phyloP scores from a whole-genome alignment of 2,329 filamentous ascomycete genomes.

The Arthroderma sp. region DNA sequence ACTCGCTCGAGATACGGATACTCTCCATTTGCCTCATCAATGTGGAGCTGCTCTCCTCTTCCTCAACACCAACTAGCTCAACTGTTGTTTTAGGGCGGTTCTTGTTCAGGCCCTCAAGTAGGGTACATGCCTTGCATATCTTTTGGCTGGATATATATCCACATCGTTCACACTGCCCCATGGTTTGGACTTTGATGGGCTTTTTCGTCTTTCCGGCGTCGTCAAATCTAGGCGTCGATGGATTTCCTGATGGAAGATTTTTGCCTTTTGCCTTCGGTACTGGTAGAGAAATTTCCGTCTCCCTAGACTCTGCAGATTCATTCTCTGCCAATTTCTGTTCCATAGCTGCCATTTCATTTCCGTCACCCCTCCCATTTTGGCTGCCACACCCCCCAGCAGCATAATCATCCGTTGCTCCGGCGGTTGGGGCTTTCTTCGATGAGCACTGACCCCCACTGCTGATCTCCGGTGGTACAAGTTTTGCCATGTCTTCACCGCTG shows the following conservation, averaged over 20 bases:
- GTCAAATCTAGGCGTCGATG: constrained; percentile 13
- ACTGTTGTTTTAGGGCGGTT: constrained; percentile 37
- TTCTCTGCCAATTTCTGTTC: constrained; percentile 58
- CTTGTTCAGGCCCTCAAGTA: constrained; percentile 85
- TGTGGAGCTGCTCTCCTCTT: constrained; percentile 40
- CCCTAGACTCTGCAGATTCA: constrained; percentile 46
- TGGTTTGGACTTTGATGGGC: constrained; percentile 43
- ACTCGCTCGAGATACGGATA: constrained; percentile 18
- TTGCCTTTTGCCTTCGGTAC: constrained; percentile 4
- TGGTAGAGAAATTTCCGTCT: constrained; percentile 50
- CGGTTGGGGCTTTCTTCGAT: constrained; percentile 20
- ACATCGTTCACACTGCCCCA: constrained; percentile 74
- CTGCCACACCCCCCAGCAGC: constrained; percentile 61
- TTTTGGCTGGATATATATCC: constrained; percentile 92
- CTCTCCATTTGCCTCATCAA: constrained; percentile 39
- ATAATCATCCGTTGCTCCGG: constrained; percentile 40
- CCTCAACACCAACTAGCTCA: constrained; percentile 31
- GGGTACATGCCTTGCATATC: constrained; percentile 82
- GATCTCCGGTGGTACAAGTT: constrained; percentile 55
- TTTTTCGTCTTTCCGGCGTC: constrained; percentile 17
- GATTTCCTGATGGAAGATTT: constrained; percentile 6
- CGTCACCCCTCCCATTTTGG: constrained; percentile 50
- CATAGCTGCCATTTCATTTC: constrained; percentile 70
- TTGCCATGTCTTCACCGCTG: constrained; percentile 92
- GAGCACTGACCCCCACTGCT: constrained; percentile 20